A percentile compares a stretch with the other conserved stretches of the same genome.
Conservation (phyloP, 495 filamentous ascomycete species). For the Poronia punctata region DNA sequence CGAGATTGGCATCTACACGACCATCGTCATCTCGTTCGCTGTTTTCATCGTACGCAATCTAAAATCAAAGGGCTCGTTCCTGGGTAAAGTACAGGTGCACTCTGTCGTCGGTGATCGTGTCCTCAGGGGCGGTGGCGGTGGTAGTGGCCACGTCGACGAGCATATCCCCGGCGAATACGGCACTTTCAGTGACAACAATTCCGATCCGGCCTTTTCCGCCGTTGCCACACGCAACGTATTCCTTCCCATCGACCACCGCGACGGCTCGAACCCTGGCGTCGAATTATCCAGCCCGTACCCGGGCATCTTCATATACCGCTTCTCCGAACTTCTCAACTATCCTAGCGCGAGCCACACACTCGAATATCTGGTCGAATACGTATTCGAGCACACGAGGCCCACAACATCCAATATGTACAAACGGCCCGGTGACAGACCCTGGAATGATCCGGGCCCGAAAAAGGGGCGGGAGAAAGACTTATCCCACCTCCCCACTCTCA, state of each 20-base stretch:
- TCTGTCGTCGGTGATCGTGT: slow-evolving; percentile 82
- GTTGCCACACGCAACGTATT: slow-evolving; percentile 63
- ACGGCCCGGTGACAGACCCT: slow-evolving; percentile 77
- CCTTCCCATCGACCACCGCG: slow-evolving; percentile 79
- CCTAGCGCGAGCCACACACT: slow-evolving; percentile 90
- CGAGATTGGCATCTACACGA: slow-evolving; percentile 88
- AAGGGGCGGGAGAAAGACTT: slow-evolving; percentile 14
- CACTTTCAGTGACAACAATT: slow-evolving; percentile 39
- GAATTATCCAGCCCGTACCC: slow-evolving; percentile 76
- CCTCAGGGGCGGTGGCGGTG: no score
- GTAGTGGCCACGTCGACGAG: slow-evolving; percentile 38
- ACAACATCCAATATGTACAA: slow-evolving; percentile 60
- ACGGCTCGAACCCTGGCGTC: slow-evolving; percentile 86
- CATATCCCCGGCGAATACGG: slow-evolving; percentile 38
- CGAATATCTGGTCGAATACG: slow-evolving; percentile 65
- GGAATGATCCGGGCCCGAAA: slow-evolving; percentile 87
- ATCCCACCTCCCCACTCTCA: slow-evolving; percentile 60
- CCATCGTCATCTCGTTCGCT: slow-evolving; percentile 64
- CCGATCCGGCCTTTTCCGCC: slow-evolving; percentile 20
- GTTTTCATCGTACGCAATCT: slow-evolving; percentile 82
- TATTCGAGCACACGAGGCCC: slow-evolving; percentile 70
- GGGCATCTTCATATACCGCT: slow-evolving; percentile 95
- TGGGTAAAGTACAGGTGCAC: slow-evolving; percentile 83
- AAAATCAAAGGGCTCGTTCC: slow-evolving; percentile 78
- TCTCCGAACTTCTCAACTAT: slow-evolving; percentile 95